Evolutionary conservation across 2,329 filamentous ascomycete genomes (phyloP), one percentile per base, ranked within the genome.

Genomic region (Calonectria pseudoturangicola): DNA sequence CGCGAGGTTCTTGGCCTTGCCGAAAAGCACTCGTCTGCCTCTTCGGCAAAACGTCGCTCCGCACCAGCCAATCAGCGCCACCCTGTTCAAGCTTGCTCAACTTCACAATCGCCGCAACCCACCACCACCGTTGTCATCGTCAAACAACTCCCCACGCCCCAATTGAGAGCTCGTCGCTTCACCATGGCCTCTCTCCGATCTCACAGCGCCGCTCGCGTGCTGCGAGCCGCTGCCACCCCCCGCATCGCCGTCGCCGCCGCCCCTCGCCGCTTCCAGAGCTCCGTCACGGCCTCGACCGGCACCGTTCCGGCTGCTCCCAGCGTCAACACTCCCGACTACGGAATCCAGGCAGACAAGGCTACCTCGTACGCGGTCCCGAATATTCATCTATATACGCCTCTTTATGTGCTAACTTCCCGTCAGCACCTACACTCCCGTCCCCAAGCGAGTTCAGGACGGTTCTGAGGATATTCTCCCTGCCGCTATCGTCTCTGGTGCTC

Each of bases 351-450:
- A 79, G 96, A 98, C 86, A 96, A 95, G 86, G 94, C 94, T 75
- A 97, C 95, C 76, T 98, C 96, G 96, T 98, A 90, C 79, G 84
- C 71, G 43, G 41, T 33, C 67, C 41, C 65, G 25, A 71, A 21
- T 18, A 25, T 63, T 28, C 28, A 47, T 72, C 39, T 25, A 68
- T 21, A 43, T 15, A 6, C 10, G 27, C 18, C 27, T 25, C 56
- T 45, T 51, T 12, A 71, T 58, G 51, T 75, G 74, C 79, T 80
- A 74, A 80, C 75, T 45, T 18, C 50, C 41, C 50, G 30, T 58
- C 82, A 98, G 96, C 73, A 92, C 92, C 82, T 99, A 95, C 86
- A 98, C 96, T 1, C 97, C 96, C 25, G 92, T 98, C 27, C 96
- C 97, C 71, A 96, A 94, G 87, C 90, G 92, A 76, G 90, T 98